Base-by-base conservation (phyloP, 164 flowering plant species). In the Annona squamosa region DNA sequence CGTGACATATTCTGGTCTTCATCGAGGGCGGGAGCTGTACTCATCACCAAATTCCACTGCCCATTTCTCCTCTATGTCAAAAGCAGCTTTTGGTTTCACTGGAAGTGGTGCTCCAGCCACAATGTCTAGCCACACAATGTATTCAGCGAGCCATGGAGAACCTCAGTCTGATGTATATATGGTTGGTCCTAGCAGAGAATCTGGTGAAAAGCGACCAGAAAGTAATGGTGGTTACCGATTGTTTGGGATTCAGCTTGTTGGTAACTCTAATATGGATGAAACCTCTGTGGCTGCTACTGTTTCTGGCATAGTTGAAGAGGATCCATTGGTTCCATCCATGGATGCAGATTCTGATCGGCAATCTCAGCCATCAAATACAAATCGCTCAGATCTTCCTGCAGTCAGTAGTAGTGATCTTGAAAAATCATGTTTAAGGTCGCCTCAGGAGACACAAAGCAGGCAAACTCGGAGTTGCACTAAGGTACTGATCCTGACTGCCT, bases 381-480 rank as follows among this genome's bases (percentile, higher is more conserved):
- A 83, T 73, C 86, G 74, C 37, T 79, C 86, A 81, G 91, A 87
- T 82, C 41, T 81, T 63, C 92, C 91, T 69, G 86, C 91, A 3
- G 78, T 78, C 37, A 84, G 90, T 75, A 84, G 90, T 75, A 86
- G 89, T 81, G 98, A 90, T 45, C 90, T 86, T 74, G 97, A 92
- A 64, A 90, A 89, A 71, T 87, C 88, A 41, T 83, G 85, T 76
- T 72, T 85, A 70, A 86, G 88, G 76, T 86, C 91, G 75, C 84
- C 90, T 17, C 89, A 83, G 46, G 94, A 91, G 79, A 82, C 76
- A 61, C 93, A 86, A 65, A 87, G 90, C 79, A 89, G 86, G 79
- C 98, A 90, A 80, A 81, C 77, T 17, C 85, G 98, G 48, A 91
- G 93, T 75, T 91, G 97, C 77, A 94, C 94, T 7, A 94, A 94